Evolutionary conservation across 345 rosid species (phyloP).

Genomic region (Erysimum cheiranthoides): DNA sequence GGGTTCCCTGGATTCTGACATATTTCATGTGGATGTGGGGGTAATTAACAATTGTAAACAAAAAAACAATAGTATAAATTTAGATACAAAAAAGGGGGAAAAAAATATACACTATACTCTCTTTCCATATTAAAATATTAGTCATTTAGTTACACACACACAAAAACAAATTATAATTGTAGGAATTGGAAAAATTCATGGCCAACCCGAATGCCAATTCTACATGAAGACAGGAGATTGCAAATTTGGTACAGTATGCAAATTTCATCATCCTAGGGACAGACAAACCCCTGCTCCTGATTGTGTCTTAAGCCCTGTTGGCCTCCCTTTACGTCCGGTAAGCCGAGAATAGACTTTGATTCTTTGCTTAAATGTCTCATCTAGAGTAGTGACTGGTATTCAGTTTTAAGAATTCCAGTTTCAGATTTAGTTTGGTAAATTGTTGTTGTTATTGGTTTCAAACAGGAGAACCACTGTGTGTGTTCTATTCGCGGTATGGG

Average conservation of each 20-base stretch:
- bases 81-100: neutral
- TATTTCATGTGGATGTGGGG: slow-evolving; percentile 60
- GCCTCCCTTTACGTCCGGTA: slow-evolving; percentile 87
- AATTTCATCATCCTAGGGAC: slow-evolving; percentile 87
- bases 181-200: too few relatives aligned
- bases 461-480: slow-evolving; percentile 86
- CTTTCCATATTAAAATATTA: too few relatives aligned
- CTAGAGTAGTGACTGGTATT: neutral
- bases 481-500: slow-evolving; percentile 83
- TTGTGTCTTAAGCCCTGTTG: slow-evolving; percentile 74
- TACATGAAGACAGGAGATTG: slow-evolving; percentile 95
- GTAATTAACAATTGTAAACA: slow-evolving; percentile 26
- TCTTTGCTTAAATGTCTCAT: neutral
- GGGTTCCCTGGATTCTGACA: slow-evolving; percentile 48
- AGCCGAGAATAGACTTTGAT: slow-evolving; percentile 36
- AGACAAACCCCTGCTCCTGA: slow-evolving; percentile 80
- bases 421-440: neutral
- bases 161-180: too few relatives aligned
- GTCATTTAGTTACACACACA: too few relatives aligned
- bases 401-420: neutral
- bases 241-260: slow-evolving; percentile 87
- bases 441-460: slow-evolving; percentile 14
- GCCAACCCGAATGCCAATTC: slow-evolving; percentile 83
- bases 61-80: slow-evolving; percentile 17
- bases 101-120: slow-evolving; percentile 8